These are phyloP conservation scores for Posidonia australis DNA, from an alignment of 106 monocot genomes.

Conservation along the genomic window DNA sequence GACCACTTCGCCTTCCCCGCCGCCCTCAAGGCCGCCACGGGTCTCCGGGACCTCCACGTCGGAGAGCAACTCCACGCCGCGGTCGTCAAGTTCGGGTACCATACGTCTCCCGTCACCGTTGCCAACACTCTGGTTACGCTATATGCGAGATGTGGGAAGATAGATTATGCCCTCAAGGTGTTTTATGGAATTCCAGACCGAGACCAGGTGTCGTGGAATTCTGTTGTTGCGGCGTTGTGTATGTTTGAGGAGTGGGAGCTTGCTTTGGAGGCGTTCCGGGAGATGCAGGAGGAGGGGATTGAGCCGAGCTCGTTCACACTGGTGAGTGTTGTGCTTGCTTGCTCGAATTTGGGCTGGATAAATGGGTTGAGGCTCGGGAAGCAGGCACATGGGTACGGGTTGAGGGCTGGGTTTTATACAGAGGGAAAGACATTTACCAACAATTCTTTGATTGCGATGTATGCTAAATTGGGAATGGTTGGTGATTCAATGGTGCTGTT, in stretches of 20 bases:
- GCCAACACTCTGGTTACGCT: conserved; percentile 56
- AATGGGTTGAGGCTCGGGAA: conserved; percentile 39
- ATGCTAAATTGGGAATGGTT: conserved; percentile 58
- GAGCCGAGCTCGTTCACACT: conserved; percentile 66
- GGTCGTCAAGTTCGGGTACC: conserved; percentile 42
- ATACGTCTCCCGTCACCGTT: conserved; percentile 31
- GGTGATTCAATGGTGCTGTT: conserved; percentile 47
- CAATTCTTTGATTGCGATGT: conserved; percentile 70
- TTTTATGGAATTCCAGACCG: conserved; percentile 38
- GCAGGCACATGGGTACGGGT: conserved; percentile 50
- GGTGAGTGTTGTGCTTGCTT: conserved; percentile 46
- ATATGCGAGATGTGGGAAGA: conserved; percentile 46
- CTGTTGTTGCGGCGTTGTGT: conserved; percentile 48
- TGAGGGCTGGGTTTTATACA: conserved; percentile 42
- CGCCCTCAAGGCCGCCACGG: conserved; percentile 52
- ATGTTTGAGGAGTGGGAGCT: conserved; percentile 51
- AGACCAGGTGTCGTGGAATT: conserved; percentile 73
- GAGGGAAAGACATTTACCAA: conserved; percentile 40
- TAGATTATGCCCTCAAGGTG: conserved; percentile 31
- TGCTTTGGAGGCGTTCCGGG: conserved; percentile 37
- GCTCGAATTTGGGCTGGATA: conserved; percentile 31
- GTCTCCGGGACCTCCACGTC: conserved; percentile 23
- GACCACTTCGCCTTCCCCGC: conserved; percentile 87
- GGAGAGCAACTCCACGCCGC: conserved; percentile 68
- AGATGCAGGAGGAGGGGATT: conserved; percentile 25